Percentiles rank a stretch among this genome's conserved stretches.
Evolutionary conservation across 768 basidiomycete species (phyloP).

Genomic region (Pleurotus tuber-regium): DNA sequence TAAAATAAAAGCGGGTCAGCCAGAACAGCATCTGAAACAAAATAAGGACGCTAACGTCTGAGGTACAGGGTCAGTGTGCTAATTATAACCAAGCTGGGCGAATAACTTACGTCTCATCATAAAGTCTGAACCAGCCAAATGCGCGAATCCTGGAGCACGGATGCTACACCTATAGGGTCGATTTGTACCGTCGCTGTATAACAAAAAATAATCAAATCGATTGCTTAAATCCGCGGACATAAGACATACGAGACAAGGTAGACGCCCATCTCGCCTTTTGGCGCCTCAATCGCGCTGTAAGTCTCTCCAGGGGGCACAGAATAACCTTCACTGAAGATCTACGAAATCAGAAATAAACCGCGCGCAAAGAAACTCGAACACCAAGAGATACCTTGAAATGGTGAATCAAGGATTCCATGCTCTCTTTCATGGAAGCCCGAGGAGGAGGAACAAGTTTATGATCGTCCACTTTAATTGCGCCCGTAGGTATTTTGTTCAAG

Average conservation of each 20-base stretch:
- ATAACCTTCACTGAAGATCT: slow-evolving; percentile 97
- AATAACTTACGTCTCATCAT: slow-evolving; percentile 86
- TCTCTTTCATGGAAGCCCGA: slow-evolving; percentile 98
- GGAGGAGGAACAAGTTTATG: slow-evolving; percentile 97
- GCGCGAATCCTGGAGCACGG: slow-evolving; percentile 94
- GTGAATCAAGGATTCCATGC: slow-evolving; percentile 96
- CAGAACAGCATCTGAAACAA: slow-evolving; percentile 13
- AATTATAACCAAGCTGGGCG: slow-evolving; percentile 12
- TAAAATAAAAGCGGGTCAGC: slow-evolving; percentile 26
- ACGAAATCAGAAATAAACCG: slow-evolving; percentile 2
- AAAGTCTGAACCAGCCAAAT: slow-evolving; percentile 94
- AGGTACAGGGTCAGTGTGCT: slow-evolving; percentile 13
- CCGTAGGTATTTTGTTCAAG: slow-evolving; percentile 94
- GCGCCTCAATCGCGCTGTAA: slow-evolving; percentile 96
- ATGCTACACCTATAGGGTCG: slow-evolving; percentile 97
- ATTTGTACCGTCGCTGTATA: slow-evolving; percentile 82
- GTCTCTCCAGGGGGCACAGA: slow-evolving; percentile 96
- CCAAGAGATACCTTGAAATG: slow-evolving; percentile 80
- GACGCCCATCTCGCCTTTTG: slow-evolving; percentile 98
- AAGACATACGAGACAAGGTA: slow-evolving; percentile 87
- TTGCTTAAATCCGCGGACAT: neutral
- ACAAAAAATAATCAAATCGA: neutral
- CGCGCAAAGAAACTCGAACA: neutral
- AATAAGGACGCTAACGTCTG: slow-evolving; percentile 39
- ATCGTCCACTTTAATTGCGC: slow-evolving; percentile 93